These are phyloP conservation scores for Aspergillus saccharolyticus DNA, from an alignment of 495 filamentous ascomycete genomes.

Conservation along the genomic window DNA sequence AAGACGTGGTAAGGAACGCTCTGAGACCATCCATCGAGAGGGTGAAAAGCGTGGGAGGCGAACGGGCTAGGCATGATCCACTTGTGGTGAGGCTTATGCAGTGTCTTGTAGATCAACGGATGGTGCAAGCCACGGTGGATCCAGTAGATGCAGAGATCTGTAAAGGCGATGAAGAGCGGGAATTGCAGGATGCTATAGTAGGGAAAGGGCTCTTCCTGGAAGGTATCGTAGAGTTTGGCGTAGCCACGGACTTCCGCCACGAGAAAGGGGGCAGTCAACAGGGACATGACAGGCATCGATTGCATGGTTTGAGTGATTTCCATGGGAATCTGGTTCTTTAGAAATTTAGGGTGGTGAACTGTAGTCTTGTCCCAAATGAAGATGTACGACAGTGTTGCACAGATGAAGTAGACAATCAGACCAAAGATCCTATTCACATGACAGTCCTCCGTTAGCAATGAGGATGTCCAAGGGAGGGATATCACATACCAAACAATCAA, in stretches of 20 bases:
- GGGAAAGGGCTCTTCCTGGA: conserved; percentile 63
- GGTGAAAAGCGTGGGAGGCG: conserved; percentile 92
- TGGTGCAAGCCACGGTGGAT: conserved; percentile 90
- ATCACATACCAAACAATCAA: conserved; percentile 74
- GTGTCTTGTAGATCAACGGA: conserved; percentile 72
- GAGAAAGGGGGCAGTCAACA: conserved; percentile 80
- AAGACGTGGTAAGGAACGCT: conserved; percentile 90
- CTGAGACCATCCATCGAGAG: conserved; percentile 89
- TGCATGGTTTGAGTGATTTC: conserved; percentile 76
- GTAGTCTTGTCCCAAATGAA: conserved; percentile 94
- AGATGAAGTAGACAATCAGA: conserved; percentile 75
- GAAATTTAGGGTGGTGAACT: conserved; percentile 87
- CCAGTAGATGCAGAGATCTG: conserved; percentile 91
- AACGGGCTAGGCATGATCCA: conserved; percentile 99
- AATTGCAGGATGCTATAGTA: conserved; percentile 84
- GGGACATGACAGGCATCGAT: conserved; percentile 76
- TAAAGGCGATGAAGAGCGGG: conserved; percentile 87
- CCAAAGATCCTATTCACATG: conserved; percentile 66
- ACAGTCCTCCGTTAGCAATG: conserved; percentile 7
- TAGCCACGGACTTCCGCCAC: conserved; percentile 78
- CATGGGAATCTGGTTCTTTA: conserved; percentile 84
- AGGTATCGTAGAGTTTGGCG: conserved; percentile 78
- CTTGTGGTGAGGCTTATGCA: conserved; percentile 98
- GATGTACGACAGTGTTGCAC: conserved; percentile 76
- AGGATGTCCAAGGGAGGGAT: neutral